These are phyloP conservation scores for Colletotrichum sp. DNA, from an alignment of 2,329 filamentous ascomycete species.

Conservation along the genomic window DNA sequence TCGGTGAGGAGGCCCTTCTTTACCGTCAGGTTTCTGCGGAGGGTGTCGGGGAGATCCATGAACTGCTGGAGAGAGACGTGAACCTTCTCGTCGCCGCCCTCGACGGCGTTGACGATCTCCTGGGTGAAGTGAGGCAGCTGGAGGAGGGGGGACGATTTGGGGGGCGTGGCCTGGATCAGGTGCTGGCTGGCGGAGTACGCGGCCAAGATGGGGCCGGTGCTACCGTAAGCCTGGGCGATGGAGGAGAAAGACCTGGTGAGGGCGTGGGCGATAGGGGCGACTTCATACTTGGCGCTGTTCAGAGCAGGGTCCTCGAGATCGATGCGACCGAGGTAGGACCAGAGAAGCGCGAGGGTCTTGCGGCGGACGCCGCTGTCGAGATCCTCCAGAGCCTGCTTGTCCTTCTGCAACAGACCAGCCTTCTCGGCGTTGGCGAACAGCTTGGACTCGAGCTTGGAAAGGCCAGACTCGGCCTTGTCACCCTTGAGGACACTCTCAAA, in stretches of 20 bases:
- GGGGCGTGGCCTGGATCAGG: conserved; percentile 87
- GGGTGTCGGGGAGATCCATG: conserved; percentile 80
- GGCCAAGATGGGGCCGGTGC: conserved; percentile 80
- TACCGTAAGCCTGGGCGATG: conserved; percentile 87
- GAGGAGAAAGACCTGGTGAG: conserved; percentile 87
- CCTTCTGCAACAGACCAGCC: conserved; percentile 72
- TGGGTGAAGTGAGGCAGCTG: conserved; percentile 89
- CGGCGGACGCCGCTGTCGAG: conserved; percentile 81
- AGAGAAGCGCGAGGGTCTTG: conserved; percentile 88
- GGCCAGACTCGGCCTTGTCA: conserved; percentile 78
- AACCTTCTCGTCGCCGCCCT: conserved; percentile 71
- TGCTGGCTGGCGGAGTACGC: conserved; percentile 85
- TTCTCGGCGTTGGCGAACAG: conserved; percentile 62
- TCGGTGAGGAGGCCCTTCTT: conserved; percentile 75
- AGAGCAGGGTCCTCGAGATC: conserved; percentile 81
- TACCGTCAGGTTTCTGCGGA: conserved; percentile 74
- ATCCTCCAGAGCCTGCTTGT: conserved; percentile 77
- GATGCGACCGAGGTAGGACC: conserved; percentile 92
- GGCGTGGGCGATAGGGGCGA: conserved; percentile 83
- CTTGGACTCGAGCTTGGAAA: conserved; percentile 84
- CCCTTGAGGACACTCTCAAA: conserved; percentile 79
- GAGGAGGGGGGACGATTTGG: conserved; percentile 83
- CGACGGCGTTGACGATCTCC: conserved; percentile 67
- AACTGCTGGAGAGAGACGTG: conserved; percentile 86
- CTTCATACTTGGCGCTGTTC: conserved; percentile 86